Percentiles rank a stretch among this genome's conserved stretches.
phyloP scores from a whole-genome alignment of 345 rosid genomes.

The Populus alba region DNA sequence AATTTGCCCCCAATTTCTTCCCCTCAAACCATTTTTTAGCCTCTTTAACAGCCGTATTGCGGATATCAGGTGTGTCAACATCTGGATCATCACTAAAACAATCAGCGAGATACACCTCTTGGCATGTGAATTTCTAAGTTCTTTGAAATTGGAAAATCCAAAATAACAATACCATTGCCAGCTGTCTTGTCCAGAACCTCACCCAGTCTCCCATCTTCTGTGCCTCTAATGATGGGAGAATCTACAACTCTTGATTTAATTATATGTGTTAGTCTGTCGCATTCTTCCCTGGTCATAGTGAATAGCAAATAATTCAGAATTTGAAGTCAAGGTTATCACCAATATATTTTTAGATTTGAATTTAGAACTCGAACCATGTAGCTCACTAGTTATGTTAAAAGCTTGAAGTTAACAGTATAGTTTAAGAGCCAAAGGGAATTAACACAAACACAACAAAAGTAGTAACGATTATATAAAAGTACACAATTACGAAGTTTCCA shows the following conservation, averaged over 20 bases:
- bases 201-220: conserved; percentile 27
- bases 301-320: conserved; percentile 18
- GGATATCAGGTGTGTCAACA: conserved; percentile 41
- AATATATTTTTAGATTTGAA: background rate
- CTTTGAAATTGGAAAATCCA: conserved; percentile 19
- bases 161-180: conserved; percentile 39
- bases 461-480: background rate
- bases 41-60: conserved; percentile 57
- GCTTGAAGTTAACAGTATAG: background rate
- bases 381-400: background rate
- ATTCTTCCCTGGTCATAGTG: conserved; percentile 72
- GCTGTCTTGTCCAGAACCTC: conserved; percentile 19
- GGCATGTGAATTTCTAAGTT: background rate
- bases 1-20: conserved; percentile 62
- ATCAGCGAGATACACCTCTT: conserved; percentile 11
- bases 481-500: background rate
- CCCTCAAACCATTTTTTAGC: conserved; percentile 78
- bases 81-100: conserved; percentile 31
- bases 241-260: conserved; percentile 70
- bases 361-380: background rate
- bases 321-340: conserved; percentile 1
- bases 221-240: conserved; percentile 26
- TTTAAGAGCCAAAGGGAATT: background rate
- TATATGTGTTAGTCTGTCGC: conserved; percentile 54
- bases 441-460: background rate